phyloP scores from a whole-genome alignment of 306 rosid species.

The Acacia melanoxylon region DNA sequence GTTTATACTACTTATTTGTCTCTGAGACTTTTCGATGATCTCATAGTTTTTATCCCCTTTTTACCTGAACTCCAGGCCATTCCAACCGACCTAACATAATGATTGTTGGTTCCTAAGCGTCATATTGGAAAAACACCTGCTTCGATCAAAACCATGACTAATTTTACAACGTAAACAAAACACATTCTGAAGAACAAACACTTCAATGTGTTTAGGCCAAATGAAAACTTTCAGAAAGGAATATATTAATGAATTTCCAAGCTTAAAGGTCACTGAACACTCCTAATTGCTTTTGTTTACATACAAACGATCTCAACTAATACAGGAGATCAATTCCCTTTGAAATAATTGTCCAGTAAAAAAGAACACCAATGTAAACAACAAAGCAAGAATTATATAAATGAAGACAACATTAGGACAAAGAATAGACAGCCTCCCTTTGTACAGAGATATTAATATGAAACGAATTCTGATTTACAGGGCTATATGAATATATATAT shows the following conservation, averaged over 20 bases:
- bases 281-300: conserved; percentile 25
- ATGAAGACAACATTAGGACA: conserved; percentile 36
- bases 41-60: too few species aligned
- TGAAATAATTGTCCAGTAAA: conserved; percentile 20
- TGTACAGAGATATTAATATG: conserved; percentile 58
- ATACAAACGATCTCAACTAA: conserved; percentile 19
- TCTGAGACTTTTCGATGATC: too few species aligned
- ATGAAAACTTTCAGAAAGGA: background rate
- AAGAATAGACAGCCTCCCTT: conserved; percentile 55
- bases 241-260: background rate
- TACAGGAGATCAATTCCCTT: conserved; percentile 26
- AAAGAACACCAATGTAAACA: conserved; percentile 23
- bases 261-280: background rate
- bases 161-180: background rate
- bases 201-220: background rate
- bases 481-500: conserved; percentile 59
- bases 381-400: conserved; percentile 38
- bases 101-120: background rate
- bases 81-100: background rate
- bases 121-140: background rate
- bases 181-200: background rate
- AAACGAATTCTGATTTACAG: conserved; percentile 77
- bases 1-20: too few species aligned
- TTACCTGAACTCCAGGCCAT: background rate
- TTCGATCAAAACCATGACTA: background rate